Evolutionary conservation across 1,284 basidiomycete genomes (phyloP), one percentile per base, ranked within the genome.

Genomic region (Pholiota adiposa): DNA sequence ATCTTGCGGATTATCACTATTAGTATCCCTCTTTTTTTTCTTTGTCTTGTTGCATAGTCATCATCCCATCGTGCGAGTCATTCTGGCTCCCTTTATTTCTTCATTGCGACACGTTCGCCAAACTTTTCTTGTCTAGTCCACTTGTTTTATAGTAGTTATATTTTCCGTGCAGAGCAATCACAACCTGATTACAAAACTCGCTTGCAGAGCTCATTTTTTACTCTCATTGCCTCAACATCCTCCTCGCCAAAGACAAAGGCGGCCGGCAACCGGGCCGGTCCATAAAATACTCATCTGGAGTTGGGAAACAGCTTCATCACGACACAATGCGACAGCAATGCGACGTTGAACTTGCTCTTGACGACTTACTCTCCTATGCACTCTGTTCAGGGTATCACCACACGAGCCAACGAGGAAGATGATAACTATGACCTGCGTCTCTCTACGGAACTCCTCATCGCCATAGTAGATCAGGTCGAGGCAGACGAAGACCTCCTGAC

Each of bases 391-490:
- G 29, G 5, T 31, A 31, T 5, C 11, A 11, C 29, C 11, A 5
- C 11, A 11, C 29, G 29, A 11, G n/a, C n/a, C n/a, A 5, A 31
- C 29, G 6, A 38, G 14, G 36, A 38, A n/a, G 12, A 27, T n/a
- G 12, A 46, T 23, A 11, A 9, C 12, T n/a, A 46, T 23, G 23
- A 21, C 9, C 44, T 25, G 27, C 23, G 23, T 7, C 44, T 66
- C 25, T 63, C 65, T 11, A 59, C 63, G 9, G 65, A 66, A 34
- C 54, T 66, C 5, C 48, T 64, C 16, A 25, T 66, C 12, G 43
- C 41, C 8, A 63, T 66, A 14, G 54, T 61, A 16, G 61, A 64
- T 43, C 31, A 49, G 43, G 46, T 66, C 11, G 57, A 63, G 3
- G 36, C n/a, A 3, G 60, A 64, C 18, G 52, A 61, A 18, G 61